Evolutionary conservation across 2,329 filamentous ascomycete genomes (phyloP), one percentile per base, ranked within the genome.

Genomic region (Aspergillus proliferans): DNA sequence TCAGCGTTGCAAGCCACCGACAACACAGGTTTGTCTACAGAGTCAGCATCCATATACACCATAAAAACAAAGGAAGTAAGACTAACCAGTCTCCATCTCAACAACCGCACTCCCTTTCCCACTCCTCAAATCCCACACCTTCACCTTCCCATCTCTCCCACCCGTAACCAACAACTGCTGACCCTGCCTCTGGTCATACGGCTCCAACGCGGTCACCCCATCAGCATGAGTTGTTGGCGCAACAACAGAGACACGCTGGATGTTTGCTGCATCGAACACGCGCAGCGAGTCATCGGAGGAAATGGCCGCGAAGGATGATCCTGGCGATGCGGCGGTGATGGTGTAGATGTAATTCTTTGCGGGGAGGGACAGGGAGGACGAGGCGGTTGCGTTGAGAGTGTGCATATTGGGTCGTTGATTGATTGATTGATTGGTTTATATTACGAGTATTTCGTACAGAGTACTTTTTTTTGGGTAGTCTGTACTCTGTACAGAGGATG

Each of bases 1-100:
- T 63, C 62, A 4, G 67, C 64, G 52, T 72, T 70, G 54, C 74
- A 77, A 24, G 76, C 73, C 15, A 83, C 61, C 12, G 80, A 77
- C 21, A 81, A 74, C 43, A 82, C 71, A 26, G 76, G 70, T 51
- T 72, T 75, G 33, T 72, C 78, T 77, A 44, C 28, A 53, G 26
- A 62, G 60, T 51, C 53, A 56, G 40, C 24, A 51, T 43, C 33
- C 36, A 46, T 40, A 41, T 26, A 22, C 28, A 5, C 39, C 5
- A 12, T 12, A 45, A 2, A 33, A 26, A 39, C 10, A 26, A 30
- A 24, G n/a, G 9, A 30, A 14, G 42, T 24, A 28, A 19, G 19
- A 42, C 22, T 15, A 48, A 47, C 46, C 15, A 38, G 66, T 65
- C 50, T 61, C 58, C 58, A 71, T 61, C 51, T 65, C 60, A 45